phyloP scores from a whole-genome alignment of 179 eudicot genomes.

The Beta macrorhiza region DNA sequence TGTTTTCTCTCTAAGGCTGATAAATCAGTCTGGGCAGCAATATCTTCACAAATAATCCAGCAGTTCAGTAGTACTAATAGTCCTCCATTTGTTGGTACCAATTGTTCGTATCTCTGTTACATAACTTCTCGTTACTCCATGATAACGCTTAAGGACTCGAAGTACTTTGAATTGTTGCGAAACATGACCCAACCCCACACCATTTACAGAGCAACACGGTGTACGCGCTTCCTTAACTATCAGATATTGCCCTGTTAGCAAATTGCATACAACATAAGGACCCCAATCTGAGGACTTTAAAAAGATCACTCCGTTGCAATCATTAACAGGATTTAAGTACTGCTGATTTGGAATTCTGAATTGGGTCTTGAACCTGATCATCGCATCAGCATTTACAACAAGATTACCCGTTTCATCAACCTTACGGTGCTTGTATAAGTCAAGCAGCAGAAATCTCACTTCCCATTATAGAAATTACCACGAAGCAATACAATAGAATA shows the following conservation, averaged over 20 bases:
- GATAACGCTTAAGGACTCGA: background rate
- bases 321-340: background rate
- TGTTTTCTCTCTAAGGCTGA: no score
- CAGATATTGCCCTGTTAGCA: no score
- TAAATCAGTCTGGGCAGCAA: no score
- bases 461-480: no score
- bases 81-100: no score
- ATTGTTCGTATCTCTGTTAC: background rate
- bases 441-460: background rate
- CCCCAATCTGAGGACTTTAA: background rate
- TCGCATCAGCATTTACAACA: background rate
- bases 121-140: background rate
- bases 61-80: no score
- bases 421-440: background rate
- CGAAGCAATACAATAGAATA: background rate
- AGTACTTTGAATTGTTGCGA: background rate
- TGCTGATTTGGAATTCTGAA: background rate
- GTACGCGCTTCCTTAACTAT: background rate
- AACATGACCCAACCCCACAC: background rate
- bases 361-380: background rate
- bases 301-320: background rate
- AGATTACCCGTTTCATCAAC: background rate
- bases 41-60: no score
- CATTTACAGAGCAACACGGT: background rate
- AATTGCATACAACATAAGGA: background rate